These are phyloP conservation scores for Microcyclospora pomicola DNA, from an alignment of 2,329 filamentous ascomycete genomes.

Conservation along the genomic window DNA sequence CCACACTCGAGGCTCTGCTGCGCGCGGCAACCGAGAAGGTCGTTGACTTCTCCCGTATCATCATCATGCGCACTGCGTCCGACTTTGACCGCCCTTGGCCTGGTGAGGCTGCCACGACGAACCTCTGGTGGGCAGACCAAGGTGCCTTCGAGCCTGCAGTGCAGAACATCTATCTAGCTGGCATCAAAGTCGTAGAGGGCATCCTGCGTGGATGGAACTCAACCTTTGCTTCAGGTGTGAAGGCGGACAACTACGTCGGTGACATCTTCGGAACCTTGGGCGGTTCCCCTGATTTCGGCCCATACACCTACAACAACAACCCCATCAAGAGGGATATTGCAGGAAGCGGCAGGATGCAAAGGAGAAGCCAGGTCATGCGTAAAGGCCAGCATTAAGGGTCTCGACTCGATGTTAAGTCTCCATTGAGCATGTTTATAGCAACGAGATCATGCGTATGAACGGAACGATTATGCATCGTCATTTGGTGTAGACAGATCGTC, in stretches of 20 bases:
- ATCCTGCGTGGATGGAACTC: conserved; percentile 48
- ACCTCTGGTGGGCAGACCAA: conserved; percentile 46
- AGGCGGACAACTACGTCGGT: conserved; percentile 47
- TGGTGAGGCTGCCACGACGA: conserved; percentile 41
- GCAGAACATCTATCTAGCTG: conserved; percentile 52
- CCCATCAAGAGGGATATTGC: conserved; percentile 3
- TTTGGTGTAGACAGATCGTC: background rate
- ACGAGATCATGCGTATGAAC: no score
- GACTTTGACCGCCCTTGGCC: conserved; percentile 59
- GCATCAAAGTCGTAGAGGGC: conserved; percentile 49
- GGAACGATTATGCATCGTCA: no score
- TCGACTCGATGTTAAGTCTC: no score
- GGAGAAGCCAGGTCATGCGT: no score
- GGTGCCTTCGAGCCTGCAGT: conserved; percentile 51
- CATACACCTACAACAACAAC: conserved; percentile 11
- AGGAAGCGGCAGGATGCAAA: no score
- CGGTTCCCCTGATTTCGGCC: conserved; percentile 26
- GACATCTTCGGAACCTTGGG: conserved; percentile 53
- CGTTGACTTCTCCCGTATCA: conserved; percentile 52
- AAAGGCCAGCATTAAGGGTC: no score
- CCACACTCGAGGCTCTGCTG: conserved; percentile 50
- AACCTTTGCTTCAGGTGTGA: conserved; percentile 44
- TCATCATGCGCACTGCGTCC: conserved; percentile 54
- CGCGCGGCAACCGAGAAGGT: conserved; percentile 42
- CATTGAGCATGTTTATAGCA: no score